phyloP scores from a whole-genome alignment of 108 stramenopile species.

The Nannochloropsis salina region DNA sequence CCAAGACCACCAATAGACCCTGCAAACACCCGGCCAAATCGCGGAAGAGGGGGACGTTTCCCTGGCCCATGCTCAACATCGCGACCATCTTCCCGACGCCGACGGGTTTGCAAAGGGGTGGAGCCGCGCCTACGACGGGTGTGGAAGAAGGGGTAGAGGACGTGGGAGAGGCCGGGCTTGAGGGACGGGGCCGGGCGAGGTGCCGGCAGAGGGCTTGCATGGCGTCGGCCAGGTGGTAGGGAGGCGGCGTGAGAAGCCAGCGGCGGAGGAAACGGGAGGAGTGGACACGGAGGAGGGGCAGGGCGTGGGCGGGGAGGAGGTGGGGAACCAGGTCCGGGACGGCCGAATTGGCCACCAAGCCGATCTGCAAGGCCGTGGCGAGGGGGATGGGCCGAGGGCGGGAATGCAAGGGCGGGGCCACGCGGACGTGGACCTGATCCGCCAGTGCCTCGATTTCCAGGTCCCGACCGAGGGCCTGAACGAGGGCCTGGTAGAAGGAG shows the following conservation, averaged over 20 bases:
- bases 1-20: not conserved
- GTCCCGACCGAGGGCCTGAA: not conserved
- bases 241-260: slow-evolving; percentile 50
- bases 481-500: not conserved
- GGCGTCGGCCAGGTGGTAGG: slow-evolving; percentile 40
- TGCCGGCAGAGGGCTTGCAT: slow-evolving; percentile 18
- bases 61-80: slow-evolving; percentile 40
- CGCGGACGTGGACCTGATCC: not conserved
- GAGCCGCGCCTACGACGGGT: not conserved
- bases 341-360: slow-evolving; percentile 42
- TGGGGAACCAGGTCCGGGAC: slow-evolving; percentile 45
- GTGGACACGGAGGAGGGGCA: slow-evolving; percentile 24
- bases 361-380: slow-evolving; percentile 42
- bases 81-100: slow-evolving; percentile 50
- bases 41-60: slow-evolving; percentile 54
- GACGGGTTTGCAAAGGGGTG: slow-evolving; percentile 36
- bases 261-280: slow-evolving; percentile 46
- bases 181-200: not conserved
- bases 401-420: not conserved
- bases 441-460: not conserved
- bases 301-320: slow-evolving; percentile 39
- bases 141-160: not conserved
- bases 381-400: not conserved
- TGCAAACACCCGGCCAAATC: slow-evolving; percentile 33
- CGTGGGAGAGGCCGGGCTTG: not conserved